phyloP scores from a whole-genome alignment of 768 basidiomycete genomes.

The Pisolithus sp. region DNA sequence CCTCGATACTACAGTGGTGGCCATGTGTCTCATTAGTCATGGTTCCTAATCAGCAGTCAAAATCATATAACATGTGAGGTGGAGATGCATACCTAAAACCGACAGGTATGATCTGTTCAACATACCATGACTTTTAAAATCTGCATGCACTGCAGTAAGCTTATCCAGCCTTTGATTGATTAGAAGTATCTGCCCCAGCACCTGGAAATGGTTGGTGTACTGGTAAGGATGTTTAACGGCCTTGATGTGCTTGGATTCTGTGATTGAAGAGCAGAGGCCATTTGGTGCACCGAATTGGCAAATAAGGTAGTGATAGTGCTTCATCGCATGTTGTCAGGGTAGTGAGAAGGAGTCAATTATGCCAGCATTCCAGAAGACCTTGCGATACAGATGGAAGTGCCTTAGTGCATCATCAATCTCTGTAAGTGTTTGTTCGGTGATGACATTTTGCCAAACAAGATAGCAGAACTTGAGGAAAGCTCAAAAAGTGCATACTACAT shows the following conservation, averaged over 20 bases:
- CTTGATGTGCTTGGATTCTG: constrained; percentile 30
- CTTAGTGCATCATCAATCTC: constrained; percentile 13
- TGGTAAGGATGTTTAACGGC: constrained; percentile 32
- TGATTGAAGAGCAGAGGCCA: constrained; percentile 33
- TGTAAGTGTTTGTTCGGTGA: constrained; percentile 15
- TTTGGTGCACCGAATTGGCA: constrained; percentile 28
- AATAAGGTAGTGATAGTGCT: constrained; percentile 25
- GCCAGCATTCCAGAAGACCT: constrained; percentile 10
- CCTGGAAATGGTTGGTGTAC: constrained; percentile 16
- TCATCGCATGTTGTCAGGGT: constrained; percentile 28
- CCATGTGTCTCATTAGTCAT: not conserved
- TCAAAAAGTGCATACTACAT: not conserved
- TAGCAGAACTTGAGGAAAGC: constrained; percentile 26
- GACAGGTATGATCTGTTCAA: constrained; percentile 10
- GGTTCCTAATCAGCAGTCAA: not conserved
- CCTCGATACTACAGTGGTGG: not conserved
- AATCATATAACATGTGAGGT: not conserved
- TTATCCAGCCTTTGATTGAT: constrained; percentile 27
- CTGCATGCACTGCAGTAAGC: constrained; percentile 9
- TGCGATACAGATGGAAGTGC: constrained; percentile 15
- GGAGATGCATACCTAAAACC: not conserved
- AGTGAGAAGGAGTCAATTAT: constrained; percentile 19
- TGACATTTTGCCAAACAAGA: constrained; percentile 10
- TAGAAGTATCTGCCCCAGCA: constrained; percentile 28
- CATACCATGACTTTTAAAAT: constrained; percentile 20